A percentile compares a stretch with the other conserved stretches of the same genome.
Conservation (phyloP, 139 green algal genomes). For the Desmodesmus armatus region DNA sequence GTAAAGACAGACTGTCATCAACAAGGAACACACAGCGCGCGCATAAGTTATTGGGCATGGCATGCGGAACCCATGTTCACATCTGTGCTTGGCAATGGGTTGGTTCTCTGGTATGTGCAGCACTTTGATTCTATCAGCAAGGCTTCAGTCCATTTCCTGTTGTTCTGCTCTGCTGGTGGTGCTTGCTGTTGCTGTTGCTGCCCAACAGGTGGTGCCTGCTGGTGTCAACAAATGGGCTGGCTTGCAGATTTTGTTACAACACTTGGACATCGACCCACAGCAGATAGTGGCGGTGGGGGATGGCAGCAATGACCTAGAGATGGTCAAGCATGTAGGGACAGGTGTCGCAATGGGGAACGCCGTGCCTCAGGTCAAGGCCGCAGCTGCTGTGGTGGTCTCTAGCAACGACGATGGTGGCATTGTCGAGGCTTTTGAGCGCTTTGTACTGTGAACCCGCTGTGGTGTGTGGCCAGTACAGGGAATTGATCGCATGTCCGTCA, state of each 20-base stretch:
- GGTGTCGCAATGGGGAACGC: conserved; percentile 98
- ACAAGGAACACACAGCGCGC: no score
- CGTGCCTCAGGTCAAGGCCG: conserved; percentile 73
- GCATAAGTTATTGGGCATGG: no score
- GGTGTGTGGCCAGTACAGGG: no score
- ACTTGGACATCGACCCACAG: conserved; percentile 55
- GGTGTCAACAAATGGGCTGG: conserved; percentile 91
- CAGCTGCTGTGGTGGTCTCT: conserved; percentile 69
- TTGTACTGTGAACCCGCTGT: conserved; percentile 71
- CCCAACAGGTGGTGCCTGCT: conserved; percentile 82
- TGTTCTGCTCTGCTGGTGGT: no score
- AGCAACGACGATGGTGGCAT: conserved; percentile 92
- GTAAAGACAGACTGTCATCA: no score
- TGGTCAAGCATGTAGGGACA: conserved; percentile 67
- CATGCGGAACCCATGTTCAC: no score
- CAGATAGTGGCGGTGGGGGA: conserved; percentile 93
- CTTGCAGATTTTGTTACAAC: conserved; percentile 62
- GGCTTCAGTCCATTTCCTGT: no score
- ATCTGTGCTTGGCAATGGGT: no score
- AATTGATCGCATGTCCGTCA: no score
- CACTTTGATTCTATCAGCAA: no score
- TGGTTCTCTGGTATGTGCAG: no score
- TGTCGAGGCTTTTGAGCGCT: conserved; percentile 92
- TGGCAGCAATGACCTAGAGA: conserved; percentile 88
- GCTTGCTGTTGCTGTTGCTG: no score